These are phyloP conservation scores for Cutaneotrichosporon daszewskae DNA, from an alignment of 1,284 basidiomycete species.

Conservation along the genomic window DNA sequence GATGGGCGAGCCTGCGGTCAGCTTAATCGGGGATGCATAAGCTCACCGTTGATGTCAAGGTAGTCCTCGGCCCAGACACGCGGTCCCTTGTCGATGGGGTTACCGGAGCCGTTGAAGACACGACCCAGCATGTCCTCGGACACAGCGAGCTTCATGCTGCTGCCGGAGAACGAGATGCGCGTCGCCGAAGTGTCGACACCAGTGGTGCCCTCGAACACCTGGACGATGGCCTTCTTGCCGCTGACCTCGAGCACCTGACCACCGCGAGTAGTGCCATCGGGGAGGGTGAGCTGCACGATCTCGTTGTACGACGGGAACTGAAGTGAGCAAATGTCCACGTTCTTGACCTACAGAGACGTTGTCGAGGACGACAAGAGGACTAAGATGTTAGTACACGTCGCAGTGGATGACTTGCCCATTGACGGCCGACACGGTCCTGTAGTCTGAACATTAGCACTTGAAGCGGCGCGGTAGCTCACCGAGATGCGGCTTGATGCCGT, in stretches of 20 bases:
- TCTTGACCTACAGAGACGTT: constrained; percentile 78
- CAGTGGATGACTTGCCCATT: constrained; percentile 65
- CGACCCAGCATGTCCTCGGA: constrained; percentile 99
- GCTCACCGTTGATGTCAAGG: constrained; percentile 93
- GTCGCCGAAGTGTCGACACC: constrained; percentile 92
- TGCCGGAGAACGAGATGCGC: constrained; percentile 96
- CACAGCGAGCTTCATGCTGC: constrained; percentile 97
- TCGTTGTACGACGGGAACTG: constrained; percentile 99
- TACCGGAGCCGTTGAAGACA: constrained; percentile 98
- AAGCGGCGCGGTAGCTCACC: constrained; percentile 54
- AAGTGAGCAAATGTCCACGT: neutral
- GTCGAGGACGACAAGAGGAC: constrained; percentile 91
- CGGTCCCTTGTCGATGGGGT: constrained; percentile 96
- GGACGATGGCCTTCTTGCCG: constrained; percentile 98
- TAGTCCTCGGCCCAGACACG: constrained; percentile 99
- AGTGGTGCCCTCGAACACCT: constrained; percentile 97
- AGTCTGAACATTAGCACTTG: constrained; percentile 57
- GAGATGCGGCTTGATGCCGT: constrained; percentile 70
- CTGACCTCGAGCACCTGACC: constrained; percentile 98
- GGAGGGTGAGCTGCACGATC: constrained; percentile 92
- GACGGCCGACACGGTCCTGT: constrained; percentile 91
- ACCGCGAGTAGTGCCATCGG: constrained; percentile 89
- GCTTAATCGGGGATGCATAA: constrained; percentile 1
- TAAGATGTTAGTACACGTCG: constrained; percentile 35
- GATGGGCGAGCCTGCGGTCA: constrained; percentile 79